Conservation (phyloP, 257 asterid species). For the Fraxinus americana region DNA sequence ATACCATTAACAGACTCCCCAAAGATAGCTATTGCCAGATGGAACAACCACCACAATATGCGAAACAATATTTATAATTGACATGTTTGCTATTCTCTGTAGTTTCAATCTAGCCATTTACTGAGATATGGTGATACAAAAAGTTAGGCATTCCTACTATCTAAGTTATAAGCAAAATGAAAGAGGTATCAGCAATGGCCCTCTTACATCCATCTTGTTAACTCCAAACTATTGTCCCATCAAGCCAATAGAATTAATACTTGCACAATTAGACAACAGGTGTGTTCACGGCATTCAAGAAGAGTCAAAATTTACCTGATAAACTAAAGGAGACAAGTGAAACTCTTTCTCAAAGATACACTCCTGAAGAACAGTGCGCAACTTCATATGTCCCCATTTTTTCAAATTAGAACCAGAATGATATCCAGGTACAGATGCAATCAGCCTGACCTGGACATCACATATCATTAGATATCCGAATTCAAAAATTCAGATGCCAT, state of each 20-base stretch:
- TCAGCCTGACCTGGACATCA: constrained; percentile 78
- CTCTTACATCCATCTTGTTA: not conserved
- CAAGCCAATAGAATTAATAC: constrained; percentile 4
- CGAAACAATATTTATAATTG: not conserved
- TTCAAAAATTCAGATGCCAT: constrained; percentile 1
- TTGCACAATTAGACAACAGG: not conserved
- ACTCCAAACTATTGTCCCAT: not conserved
- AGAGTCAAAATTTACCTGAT: constrained; percentile 59
- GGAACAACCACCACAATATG: not conserved
- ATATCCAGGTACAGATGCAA: constrained; percentile 97
- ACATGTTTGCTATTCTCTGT: not conserved
- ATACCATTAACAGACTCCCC: not conserved
- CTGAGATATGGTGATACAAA: not conserved
- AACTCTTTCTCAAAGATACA: constrained; percentile 75
- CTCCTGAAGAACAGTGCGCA: constrained; percentile 84
- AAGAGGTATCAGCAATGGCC: not conserved
- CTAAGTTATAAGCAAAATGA: not conserved
- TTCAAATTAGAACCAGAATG: constrained; percentile 76
- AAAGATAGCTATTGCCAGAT: not conserved
- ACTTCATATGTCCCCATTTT: constrained; percentile 99
- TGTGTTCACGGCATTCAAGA: constrained; percentile 27
- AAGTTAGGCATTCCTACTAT: not conserved
- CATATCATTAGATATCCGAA: constrained; percentile 4
- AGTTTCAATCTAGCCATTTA: not conserved
- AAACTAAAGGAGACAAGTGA: constrained; percentile 84